These are phyloP conservation scores for Fraxinus ornus DNA, from an alignment of 305 asterid species.

Conservation along the genomic window DNA sequence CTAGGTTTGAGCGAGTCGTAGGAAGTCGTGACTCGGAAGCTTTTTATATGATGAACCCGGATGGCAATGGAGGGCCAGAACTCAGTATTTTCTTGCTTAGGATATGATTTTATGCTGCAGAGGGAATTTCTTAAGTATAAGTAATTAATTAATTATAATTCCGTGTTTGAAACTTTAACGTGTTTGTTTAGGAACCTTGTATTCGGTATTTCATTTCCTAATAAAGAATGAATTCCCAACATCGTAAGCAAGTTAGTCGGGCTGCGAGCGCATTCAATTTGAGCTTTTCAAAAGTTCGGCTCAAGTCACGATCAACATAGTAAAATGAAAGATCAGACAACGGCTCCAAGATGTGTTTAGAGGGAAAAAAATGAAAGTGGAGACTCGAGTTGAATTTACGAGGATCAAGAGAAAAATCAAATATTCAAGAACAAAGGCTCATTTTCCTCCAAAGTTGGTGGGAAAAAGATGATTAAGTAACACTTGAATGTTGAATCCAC, in stretches of 20 bases:
- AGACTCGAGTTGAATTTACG: not conserved
- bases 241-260: not conserved
- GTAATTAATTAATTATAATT: not conserved
- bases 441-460: not conserved
- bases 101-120: conserved; percentile 31
- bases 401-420: not conserved
- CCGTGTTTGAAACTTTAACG: not conserved
- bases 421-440: not conserved
- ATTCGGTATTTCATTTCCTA: conserved; percentile 2
- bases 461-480: not conserved
- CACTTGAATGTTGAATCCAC: not conserved
- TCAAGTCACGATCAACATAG: not conserved
- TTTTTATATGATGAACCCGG: conserved; percentile 84
- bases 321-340: not conserved
- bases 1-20: conserved; percentile 75
- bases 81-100: conserved; percentile 75
- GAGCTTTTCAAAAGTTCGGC: not conserved
- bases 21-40: conserved; percentile 89
- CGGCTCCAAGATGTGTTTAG: not conserved
- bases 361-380: not conserved
- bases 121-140: not conserved
- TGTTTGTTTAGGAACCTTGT: conserved; percentile 5
- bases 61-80: conserved; percentile 77
- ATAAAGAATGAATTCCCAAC: not conserved
- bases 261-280: not conserved